Base-by-base conservation (phyloP, 148 eudicot genomes). In the Vaccinium darrowii region DNA sequence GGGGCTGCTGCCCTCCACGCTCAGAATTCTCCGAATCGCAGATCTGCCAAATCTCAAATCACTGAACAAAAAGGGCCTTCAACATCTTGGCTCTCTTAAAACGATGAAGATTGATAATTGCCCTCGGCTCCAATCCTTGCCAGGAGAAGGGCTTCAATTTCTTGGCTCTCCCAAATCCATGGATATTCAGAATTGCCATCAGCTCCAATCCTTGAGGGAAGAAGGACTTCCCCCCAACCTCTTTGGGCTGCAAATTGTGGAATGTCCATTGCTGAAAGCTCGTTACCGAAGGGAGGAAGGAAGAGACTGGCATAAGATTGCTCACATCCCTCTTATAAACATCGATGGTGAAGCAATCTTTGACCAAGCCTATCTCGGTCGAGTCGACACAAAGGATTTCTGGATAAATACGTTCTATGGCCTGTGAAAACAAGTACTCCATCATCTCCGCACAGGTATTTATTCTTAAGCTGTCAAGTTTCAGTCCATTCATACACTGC, bases 41-140 rank as follows among this genome's bases (percentile, higher is more conserved):
- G 6, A 5, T 43, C 47, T 43, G 47, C 5, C 47, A 43, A 43
- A 43, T 43, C 47, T 43, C 47, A 43, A 58, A 58, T 62, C 67
- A 62, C 27, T 62, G 23, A 21, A 21, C 23, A 9, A 2, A 60
- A 60, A 10, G 65, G 65, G 10, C 65, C 65, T 60, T 60, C 65
- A 60, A 60, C 65, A 0, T 60, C 65, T 60, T 1, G 10, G 2
- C 23, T 60, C 25, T 60, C 65, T 60, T 9, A 2, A 7, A 1
- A 0, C 7, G 23, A 5, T 60, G 65, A 0, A 0, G 0, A 60
- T 60, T 19, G 0, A 0, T 2, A 1, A 7, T 19, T 60, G 65
- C 65, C 65, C 3, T 60, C 23, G 6, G 23, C 65, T 60, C 25
- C 65, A 60, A 60, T 60, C 65, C 65, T 60, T 60, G 65, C 19